Evolutionary conservation across 1,284 basidiomycete species (phyloP), one percentile per base, ranked within the genome.

Genomic region (Pholiota adiposa): DNA sequence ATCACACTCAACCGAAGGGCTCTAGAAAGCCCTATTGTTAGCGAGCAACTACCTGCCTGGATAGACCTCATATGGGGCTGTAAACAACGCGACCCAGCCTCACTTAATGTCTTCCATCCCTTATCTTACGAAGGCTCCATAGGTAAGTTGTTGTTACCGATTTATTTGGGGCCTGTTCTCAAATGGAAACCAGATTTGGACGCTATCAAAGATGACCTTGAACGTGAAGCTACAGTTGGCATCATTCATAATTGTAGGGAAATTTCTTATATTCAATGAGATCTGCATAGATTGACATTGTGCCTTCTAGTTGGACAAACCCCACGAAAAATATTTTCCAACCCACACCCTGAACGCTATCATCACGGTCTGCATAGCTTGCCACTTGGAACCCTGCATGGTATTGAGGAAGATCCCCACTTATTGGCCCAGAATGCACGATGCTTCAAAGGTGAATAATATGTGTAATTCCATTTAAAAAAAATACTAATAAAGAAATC

Each of bases 101-200:
- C 90, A 0, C 77, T 90, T 63, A 98, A 98, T 68, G 92, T 92
- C 14, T 98, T 95, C 77, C 96, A 98, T 74, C 96, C 96, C 0
- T 77, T 98, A 43, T 97, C 94, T 33, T 98, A 98, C 70, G 94
- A 97, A 67, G 94, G 95, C 2, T 89, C 92, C 0, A 93, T 98
- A 63, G 90, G 92, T 62, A n/a, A 19, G 18, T 36, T 33, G 9
- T 33, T 23, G 21, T n/a, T 29, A 29, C 19, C 16, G 33, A 29
- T 34, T 41, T 25, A 43, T 40, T 43, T n/a, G 14, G 2, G 4
- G 5, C 18, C 55, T 23, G 52, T 1, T 4, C 34, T 38, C 12
- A 51, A 18, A 19, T 49, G 33, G 51, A 14, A 31, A 41, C 41
- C 53, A 94, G 94, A 96, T 70, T 76, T 97, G 16, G 94, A 96